These are phyloP conservation scores for Cymbidium sinense DNA, from an alignment of 106 monocot species.

Conservation along the genomic window DNA sequence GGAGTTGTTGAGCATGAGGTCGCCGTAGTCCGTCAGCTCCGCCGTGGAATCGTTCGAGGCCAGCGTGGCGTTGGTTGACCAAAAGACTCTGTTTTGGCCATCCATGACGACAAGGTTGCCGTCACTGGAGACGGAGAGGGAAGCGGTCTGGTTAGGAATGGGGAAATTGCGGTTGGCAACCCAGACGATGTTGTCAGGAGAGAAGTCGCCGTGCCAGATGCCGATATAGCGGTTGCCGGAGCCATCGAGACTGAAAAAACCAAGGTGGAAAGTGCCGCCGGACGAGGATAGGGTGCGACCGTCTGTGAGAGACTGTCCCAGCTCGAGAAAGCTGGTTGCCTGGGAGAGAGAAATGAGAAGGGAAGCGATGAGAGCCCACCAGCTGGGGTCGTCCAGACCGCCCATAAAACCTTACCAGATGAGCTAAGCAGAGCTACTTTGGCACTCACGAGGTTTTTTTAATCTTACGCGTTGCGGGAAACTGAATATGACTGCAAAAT, in stretches of 20 bases:
- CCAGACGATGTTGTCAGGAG: background rate
- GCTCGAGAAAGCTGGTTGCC: background rate
- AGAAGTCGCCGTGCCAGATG: conserved; percentile 9
- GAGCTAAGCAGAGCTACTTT: background rate
- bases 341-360: background rate
- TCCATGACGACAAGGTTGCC: conserved; percentile 1
- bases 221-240: conserved; percentile 22
- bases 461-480: too few relatives aligned
- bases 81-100: background rate
- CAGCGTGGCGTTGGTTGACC: background rate
- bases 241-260: conserved; percentile 23
- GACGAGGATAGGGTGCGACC: conserved; percentile 19
- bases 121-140: background rate
- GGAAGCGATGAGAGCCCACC: background rate
- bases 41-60: background rate
- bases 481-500: background rate
- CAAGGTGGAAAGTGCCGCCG: conserved; percentile 13
- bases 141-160: background rate
- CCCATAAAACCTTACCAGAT: conserved; percentile 1
- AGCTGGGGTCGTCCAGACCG: background rate
- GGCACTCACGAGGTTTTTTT: background rate
- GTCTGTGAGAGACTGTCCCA: conserved; percentile 11
- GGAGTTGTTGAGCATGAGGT: background rate
- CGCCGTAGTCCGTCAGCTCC: background rate
- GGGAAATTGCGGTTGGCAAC: conserved; percentile 5